Conservation (phyloP, 805 yeast genomes). For the Hemisphaericaspora nanyangensis region DNA sequence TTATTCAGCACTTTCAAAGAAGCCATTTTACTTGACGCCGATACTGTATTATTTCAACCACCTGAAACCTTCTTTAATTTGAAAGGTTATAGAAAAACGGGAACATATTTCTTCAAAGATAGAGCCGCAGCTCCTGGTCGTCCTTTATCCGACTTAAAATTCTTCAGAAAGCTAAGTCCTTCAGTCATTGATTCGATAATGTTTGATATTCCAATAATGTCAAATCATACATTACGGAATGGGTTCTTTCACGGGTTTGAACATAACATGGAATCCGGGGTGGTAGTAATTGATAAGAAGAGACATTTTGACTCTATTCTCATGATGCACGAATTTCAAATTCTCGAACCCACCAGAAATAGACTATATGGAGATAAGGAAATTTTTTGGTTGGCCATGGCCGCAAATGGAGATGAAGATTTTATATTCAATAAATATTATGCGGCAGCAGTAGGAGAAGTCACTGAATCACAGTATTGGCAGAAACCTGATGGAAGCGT, state of each 20-base stretch:
- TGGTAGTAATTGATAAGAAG: slow-evolving; percentile 19
- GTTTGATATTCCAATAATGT: slow-evolving; percentile 30
- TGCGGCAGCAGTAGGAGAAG: slow-evolving; percentile 23
- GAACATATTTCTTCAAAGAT: slow-evolving; percentile 15
- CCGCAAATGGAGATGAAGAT: slow-evolving; percentile 21
- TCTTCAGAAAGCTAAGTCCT: slow-evolving; percentile 20
- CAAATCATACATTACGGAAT: slow-evolving; percentile 24
- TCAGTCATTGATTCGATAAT: slow-evolving; percentile 19
- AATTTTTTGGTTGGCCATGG: slow-evolving; percentile 26
- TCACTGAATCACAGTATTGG: slow-evolving; percentile 25
- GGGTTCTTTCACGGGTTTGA: slow-evolving; percentile 33
- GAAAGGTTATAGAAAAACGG: slow-evolving; percentile 11
- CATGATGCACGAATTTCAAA: slow-evolving; percentile 22
- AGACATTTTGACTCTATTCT: slow-evolving; percentile 21
- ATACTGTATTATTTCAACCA: slow-evolving; percentile 28
- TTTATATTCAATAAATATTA: slow-evolving; percentile 18
- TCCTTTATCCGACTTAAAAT: neutral
- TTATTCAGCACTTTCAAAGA: slow-evolving; percentile 29
- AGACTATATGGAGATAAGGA: slow-evolving; percentile 26
- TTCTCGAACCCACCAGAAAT: slow-evolving; percentile 15
- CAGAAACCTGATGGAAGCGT: slow-evolving; percentile 12
- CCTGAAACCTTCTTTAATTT: slow-evolving; percentile 14
- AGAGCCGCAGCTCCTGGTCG: slow-evolving; percentile 1
- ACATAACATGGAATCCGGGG: slow-evolving; percentile 33
- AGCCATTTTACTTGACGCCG: slow-evolving; percentile 34